Evolutionary conservation across 169 alveolate species (phyloP).

Genomic region (Plasmodium chabaudi): DNA sequence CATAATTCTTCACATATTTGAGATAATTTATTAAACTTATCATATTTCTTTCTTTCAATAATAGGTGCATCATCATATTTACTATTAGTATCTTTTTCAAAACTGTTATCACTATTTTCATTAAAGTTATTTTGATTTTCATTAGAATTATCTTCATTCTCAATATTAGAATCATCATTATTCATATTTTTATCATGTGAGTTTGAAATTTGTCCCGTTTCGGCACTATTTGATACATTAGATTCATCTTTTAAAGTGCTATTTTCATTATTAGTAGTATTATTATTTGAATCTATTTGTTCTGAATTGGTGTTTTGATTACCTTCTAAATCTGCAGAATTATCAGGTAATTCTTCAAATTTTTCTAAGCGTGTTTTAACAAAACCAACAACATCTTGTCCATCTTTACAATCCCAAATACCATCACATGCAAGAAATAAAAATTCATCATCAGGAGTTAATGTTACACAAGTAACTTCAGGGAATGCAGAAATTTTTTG

Average conservation of each 20-base stretch:
- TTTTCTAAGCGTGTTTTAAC: constrained; percentile 79
- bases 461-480: constrained; percentile 90
- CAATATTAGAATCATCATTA: constrained; percentile 1
- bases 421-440: constrained; percentile 99
- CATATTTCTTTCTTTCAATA: constrained; percentile 70
- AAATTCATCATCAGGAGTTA: constrained; percentile 93
- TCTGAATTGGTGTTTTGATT: constrained; percentile 19
- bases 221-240: constrained; percentile 21
- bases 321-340: not conserved
- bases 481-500: constrained; percentile 96
- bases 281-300: constrained; percentile 9
- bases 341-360: constrained; percentile 34
- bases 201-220: not conserved
- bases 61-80: constrained; percentile 78
- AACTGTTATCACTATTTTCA: constrained; percentile 6
- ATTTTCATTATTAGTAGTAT: constrained; percentile 22
- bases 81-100: constrained; percentile 19
- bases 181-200: not conserved
- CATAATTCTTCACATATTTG: constrained; percentile 91
- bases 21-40: constrained; percentile 77
- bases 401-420: constrained; percentile 97
- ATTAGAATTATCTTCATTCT: constrained; percentile 10
- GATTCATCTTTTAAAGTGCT: constrained; percentile 14
- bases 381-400: constrained; percentile 94
- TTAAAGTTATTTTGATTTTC: constrained; percentile 7